Conservation (phyloP, 192 early-diverging fungal genomes). For the Spinellus fusiger region DNA sequence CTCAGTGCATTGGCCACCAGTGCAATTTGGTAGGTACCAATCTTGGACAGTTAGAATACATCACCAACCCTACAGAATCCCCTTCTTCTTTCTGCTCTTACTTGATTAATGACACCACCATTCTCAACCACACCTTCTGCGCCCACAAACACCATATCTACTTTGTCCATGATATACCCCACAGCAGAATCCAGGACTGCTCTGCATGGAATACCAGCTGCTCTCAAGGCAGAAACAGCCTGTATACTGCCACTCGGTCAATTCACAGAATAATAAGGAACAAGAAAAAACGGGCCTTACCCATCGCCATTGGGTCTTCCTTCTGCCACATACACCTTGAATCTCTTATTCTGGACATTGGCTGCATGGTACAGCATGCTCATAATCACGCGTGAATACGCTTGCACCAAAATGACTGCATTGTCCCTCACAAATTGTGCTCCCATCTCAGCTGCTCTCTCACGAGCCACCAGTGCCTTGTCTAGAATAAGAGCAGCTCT, state of each 20-base stretch:
- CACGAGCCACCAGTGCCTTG: slow-evolving; percentile 63
- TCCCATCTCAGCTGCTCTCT: slow-evolving; percentile 72
- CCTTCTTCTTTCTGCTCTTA: slow-evolving; percentile 7
- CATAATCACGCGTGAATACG: slow-evolving; percentile 94
- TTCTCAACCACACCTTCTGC: slow-evolving; percentile 98
- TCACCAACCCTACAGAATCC: neutral
- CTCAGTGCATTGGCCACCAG: slow-evolving; percentile 91
- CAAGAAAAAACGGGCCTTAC: slow-evolving; percentile 35
- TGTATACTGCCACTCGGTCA: slow-evolving; percentile 34
- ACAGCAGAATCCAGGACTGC: slow-evolving; percentile 89
- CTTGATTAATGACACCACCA: slow-evolving; percentile 93
- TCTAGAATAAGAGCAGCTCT: slow-evolving; percentile 68
- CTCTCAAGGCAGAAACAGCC: slow-evolving; percentile 63
- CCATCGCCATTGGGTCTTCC: slow-evolving; percentile 71
- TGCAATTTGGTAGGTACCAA: slow-evolving; percentile 94
- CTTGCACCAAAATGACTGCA: slow-evolving; percentile 82
- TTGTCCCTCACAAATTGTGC: slow-evolving; percentile 78
- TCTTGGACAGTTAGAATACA: slow-evolving; percentile 35
- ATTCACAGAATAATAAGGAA: too few species aligned
- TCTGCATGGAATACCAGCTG: slow-evolving; percentile 73
- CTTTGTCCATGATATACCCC: slow-evolving; percentile 90
- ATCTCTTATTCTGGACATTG: slow-evolving; percentile 68
- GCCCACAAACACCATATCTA: slow-evolving; percentile 94
- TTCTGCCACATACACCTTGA: slow-evolving; percentile 92
- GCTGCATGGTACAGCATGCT: slow-evolving; percentile 70